A percentile compares a stretch with the other conserved stretches of the same genome.
Conservation (phyloP, 2,329 filamentous ascomycete genomes). For the Thelonectria olida region DNA sequence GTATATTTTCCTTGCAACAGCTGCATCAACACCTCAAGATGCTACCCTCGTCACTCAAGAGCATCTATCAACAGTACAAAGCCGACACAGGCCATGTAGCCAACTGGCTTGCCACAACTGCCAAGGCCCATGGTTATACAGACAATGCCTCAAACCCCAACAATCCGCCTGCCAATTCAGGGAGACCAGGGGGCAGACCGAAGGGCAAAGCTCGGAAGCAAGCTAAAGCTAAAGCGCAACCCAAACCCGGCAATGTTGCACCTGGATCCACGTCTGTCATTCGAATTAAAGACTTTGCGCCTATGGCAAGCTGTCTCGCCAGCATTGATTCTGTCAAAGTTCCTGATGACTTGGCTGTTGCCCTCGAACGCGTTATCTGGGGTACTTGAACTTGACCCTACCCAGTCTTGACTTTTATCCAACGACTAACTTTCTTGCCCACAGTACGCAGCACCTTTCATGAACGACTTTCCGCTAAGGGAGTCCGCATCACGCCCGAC, state of each 20-base stretch:
- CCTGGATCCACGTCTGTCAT: slow-evolving; percentile 14
- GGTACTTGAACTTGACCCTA: background rate
- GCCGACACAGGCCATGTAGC: slow-evolving; percentile 31
- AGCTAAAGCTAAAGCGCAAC: background rate
- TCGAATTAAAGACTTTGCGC: slow-evolving; percentile 28
- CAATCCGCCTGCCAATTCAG: background rate
- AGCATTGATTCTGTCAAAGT: slow-evolving; percentile 16
- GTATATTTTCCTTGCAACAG: background rate
- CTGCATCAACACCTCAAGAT: slow-evolving; percentile 1
- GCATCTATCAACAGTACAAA: slow-evolving; percentile 32
- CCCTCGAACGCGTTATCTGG: slow-evolving; percentile 30
- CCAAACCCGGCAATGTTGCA: background rate
- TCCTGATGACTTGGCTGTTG: slow-evolving; percentile 15
- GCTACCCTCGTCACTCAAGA: slow-evolving; percentile 21
- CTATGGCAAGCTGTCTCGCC: slow-evolving; percentile 27
- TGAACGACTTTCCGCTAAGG: slow-evolving; percentile 5
- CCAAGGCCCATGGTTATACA: slow-evolving; percentile 23
- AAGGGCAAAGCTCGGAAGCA: slow-evolving; percentile 23
- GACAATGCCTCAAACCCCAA: background rate
- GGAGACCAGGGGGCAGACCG: background rate
- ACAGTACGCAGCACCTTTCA: slow-evolving; percentile 26
- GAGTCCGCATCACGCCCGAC: background rate
- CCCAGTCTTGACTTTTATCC: background rate
- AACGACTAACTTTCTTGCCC: background rate
- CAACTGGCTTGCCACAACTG: slow-evolving; percentile 26